Percentiles rank a stretch among this genome's conserved stretches.
Evolutionary conservation across 371 early-diverging fungal species (phyloP).

Genomic region (Blakeslea trispora): DNA sequence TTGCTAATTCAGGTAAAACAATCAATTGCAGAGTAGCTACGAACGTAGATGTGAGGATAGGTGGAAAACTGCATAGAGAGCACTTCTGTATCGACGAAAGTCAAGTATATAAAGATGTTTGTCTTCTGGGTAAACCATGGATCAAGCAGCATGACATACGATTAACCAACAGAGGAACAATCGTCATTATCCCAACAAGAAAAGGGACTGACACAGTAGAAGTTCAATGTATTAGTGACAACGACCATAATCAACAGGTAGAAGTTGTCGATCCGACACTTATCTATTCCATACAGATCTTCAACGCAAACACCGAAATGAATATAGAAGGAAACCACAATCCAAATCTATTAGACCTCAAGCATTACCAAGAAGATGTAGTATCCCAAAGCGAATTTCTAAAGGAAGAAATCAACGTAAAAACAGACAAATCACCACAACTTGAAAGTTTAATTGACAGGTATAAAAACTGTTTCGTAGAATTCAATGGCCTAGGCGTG

Average conservation of each 20-base stretch:
- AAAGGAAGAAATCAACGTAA: not conserved
- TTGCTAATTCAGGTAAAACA: constrained; percentile 1
- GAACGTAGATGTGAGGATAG: constrained; percentile 9
- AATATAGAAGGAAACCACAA: not conserved
- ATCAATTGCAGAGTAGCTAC: constrained; percentile 5
- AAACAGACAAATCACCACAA: not conserved
- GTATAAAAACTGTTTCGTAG: constrained; percentile 3
- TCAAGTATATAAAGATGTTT: not conserved
- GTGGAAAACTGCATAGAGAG: constrained; percentile 13
- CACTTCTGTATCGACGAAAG: constrained; percentile 18
- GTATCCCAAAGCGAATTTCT: not conserved
- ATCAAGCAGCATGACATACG: constrained; percentile 4
- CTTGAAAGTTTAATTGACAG: too few species aligned
- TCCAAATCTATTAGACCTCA: too few species aligned
- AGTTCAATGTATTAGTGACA: constrained; percentile 7
- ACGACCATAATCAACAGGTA: too few species aligned
- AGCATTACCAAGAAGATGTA: constrained; percentile 13
- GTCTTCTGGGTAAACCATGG: constrained; percentile 14
- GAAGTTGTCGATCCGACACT: not conserved
- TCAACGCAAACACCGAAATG: not conserved
- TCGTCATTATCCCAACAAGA: not conserved
- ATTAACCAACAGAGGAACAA: not conserved
- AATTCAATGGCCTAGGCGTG: constrained; percentile 7
- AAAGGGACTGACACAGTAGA: constrained; percentile 1
- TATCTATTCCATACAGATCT: not conserved